A percentile compares a stretch with the other conserved stretches of the same genome.
Evolutionary conservation across 1,139 yeast genomes (phyloP).

Genomic region (Pneumocystis carinii): DNA sequence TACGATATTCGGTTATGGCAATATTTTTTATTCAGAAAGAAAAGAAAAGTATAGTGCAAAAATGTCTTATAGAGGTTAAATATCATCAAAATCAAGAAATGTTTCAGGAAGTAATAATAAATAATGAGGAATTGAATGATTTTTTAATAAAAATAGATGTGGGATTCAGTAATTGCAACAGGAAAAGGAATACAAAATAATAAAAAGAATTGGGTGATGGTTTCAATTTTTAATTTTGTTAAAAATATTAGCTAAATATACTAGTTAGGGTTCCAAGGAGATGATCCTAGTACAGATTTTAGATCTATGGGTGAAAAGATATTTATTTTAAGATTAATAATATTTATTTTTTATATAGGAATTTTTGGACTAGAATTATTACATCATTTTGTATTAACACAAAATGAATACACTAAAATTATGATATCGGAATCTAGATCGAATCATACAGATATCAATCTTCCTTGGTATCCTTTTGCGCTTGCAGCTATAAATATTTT

Average conservation of each 20-base stretch:
- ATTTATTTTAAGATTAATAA: neutral
- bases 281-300: neutral
- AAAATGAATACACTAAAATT: neutral
- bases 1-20: neutral
- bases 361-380: neutral
- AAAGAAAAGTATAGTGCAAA: neutral
- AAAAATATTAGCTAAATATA: neutral
- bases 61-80: neutral
- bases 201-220: neutral
- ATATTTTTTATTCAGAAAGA: neutral
- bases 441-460: neutral
- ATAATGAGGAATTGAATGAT: neutral
- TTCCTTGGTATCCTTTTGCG: constrained; percentile 2
- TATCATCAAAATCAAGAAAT: neutral
- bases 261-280: neutral
- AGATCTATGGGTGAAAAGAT: neutral
- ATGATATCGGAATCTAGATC: neutral
- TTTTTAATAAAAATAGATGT: neutral
- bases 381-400: neutral
- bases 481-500: neutral
- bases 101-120: neutral
- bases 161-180: neutral
- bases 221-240: neutral
- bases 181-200: neutral
- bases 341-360: neutral